These are phyloP conservation scores for Aschersonia sp. DNA, from an alignment of 2,329 filamentous ascomycete genomes.

Conservation along the genomic window DNA sequence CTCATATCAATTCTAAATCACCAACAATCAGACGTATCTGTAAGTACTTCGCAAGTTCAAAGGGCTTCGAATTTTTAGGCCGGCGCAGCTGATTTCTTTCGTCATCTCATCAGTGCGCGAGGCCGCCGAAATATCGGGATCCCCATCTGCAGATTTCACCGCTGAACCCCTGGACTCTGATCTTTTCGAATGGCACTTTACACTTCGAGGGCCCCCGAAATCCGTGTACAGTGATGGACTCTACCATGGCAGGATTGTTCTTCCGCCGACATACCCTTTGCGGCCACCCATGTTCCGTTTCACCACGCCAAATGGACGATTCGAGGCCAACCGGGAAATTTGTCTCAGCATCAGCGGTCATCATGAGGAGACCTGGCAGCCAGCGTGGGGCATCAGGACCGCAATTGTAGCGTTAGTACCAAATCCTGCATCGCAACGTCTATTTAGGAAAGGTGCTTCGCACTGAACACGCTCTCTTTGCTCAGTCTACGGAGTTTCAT, in stretches of 20 bases:
- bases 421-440: background rate
- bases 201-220: conserved; percentile 72
- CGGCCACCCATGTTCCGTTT: conserved; percentile 94
- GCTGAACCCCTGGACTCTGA: conserved; percentile 77
- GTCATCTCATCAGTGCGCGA: conserved; percentile 52
- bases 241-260: conserved; percentile 89
- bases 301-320: conserved; percentile 77
- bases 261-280: conserved; percentile 80
- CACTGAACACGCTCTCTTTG: conserved; percentile 1
- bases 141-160: conserved; percentile 73
- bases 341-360: conserved; percentile 88
- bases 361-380: conserved; percentile 98
- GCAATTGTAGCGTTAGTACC: conserved; percentile 50
- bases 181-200: conserved; percentile 99
- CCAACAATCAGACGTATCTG: conserved; percentile 76
- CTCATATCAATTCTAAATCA: conserved; percentile 56
- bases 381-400: conserved; percentile 90
- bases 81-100: no score
- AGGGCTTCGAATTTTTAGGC: no score
- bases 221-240: conserved; percentile 69
- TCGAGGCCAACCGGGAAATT: conserved; percentile 94
- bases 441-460: no score
- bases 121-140: conserved; percentile 68
- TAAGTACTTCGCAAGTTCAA: conserved; percentile 24
- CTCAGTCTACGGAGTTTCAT: conserved; percentile 62